Evolutionary conservation across 768 basidiomycete species (phyloP).

Genomic region (Boletus patriciae): DNA sequence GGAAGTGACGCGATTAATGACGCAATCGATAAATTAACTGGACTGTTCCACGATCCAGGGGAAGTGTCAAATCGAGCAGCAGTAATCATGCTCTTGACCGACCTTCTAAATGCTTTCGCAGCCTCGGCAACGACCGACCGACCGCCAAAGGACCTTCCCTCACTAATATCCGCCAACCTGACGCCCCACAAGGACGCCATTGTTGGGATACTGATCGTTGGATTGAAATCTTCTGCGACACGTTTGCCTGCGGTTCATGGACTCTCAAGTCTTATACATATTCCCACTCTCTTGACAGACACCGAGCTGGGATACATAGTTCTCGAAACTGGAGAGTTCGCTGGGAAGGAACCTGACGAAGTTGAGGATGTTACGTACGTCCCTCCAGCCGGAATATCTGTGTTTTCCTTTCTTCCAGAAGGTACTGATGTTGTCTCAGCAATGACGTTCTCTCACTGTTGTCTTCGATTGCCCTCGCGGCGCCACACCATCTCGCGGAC

Average conservation of each 20-base stretch:
- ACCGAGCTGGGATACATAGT: constrained; percentile 81
- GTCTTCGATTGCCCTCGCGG: constrained; percentile 54
- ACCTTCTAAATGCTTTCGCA: constrained; percentile 54
- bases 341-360: constrained; percentile 49
- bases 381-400: neutral
- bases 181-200: constrained; percentile 73
- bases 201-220: constrained; percentile 60
- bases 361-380: constrained; percentile 54
- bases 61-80: constrained; percentile 67
- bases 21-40: constrained; percentile 72
- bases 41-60: constrained; percentile 69
- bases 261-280: constrained; percentile 64
- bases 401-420: neutral
- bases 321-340: constrained; percentile 68
- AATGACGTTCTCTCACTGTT: constrained; percentile 61
- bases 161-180: constrained; percentile 39
- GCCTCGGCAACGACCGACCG: neutral
- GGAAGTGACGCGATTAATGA: constrained; percentile 66
- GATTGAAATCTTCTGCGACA: constrained; percentile 51
- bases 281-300: constrained; percentile 59
- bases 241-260: constrained; percentile 63
- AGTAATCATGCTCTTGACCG: constrained; percentile 64
- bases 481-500: constrained; percentile 65
- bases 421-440: constrained; percentile 36
- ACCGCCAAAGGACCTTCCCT: constrained; percentile 31